Base-by-base conservation (phyloP, 1,284 basidiomycete genomes). In the Rugosomyces carneus region DNA sequence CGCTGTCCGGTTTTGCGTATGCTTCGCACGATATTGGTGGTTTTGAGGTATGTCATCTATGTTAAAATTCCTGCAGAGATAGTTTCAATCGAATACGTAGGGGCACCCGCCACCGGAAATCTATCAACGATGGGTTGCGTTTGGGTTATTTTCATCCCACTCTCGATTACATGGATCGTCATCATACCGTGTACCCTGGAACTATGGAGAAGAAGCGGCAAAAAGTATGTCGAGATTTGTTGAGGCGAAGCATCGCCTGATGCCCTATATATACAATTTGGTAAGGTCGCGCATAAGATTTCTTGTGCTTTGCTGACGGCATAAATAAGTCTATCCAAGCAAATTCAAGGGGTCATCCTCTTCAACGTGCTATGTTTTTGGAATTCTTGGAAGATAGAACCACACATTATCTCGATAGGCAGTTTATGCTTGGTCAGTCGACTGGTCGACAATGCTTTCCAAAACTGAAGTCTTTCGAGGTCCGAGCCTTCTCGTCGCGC, bases 91-190 rank as follows among this genome's bases (percentile, higher is more conserved):
- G 24, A 37, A 19, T 29, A 37, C 37, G 15, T 47, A 67, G 74
- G 84, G 82, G 10, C 79, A 78, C 48, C 83, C 84, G 6, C 76
- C 80, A 18, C 75, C 80, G 0, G 80, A 81, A 53, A 76, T 87
- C 29, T 87, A 84, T 60, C 77, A 81, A 55, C 80, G 85, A 32
- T 87, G 84, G 84, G 75, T 84, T n/a, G 81, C 81, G 1, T 85
- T 82, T 60, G 80, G 81, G 2, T 61, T 83, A 13, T 83, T 84
- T 62, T 81, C 79, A 16, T 80, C 79, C 32, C 81, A 85, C 57
- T 84, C 84, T 13, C 75, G 84, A 32, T 63, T 88, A 36, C 84
- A 89, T 54, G 84, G 83, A 2, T 84, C 80, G 9, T 70, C 71
- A 27, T 84, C 82, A 15, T 87, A 86, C 57, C 77, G 84, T 3